Percentiles rank a stretch among this genome's conserved stretches.
Evolutionary conservation across 495 filamentous ascomycete species (phyloP).

Genomic region (Tuber borchii): DNA sequence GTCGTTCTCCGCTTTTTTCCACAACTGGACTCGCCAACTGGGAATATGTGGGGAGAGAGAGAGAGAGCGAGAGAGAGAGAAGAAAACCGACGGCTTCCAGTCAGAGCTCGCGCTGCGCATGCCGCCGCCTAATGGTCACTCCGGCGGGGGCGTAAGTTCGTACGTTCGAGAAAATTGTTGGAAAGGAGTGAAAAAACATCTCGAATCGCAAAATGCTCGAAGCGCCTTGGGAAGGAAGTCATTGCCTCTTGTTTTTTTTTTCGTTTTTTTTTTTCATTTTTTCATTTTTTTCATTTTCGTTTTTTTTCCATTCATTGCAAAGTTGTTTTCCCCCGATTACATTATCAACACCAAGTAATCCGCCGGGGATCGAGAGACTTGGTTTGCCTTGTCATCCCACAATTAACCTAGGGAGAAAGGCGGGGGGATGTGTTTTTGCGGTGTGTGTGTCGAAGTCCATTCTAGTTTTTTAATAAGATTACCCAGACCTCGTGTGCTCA

Average conservation of each 20-base stretch:
- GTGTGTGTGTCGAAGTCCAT: neutral
- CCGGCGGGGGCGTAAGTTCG: neutral
- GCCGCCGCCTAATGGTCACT: neutral
- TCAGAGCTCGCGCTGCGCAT: neutral
- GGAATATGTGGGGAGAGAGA: neutral
- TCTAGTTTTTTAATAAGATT: constrained; percentile 1
- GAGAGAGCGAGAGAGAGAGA: neutral
- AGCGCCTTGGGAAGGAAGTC: neutral
- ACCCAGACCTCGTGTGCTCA: neutral
- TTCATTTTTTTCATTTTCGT: neutral
- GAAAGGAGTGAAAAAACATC: constrained; percentile 2
- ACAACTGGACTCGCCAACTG: neutral
- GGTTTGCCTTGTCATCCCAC: neutral
- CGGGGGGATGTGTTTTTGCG: neutral
- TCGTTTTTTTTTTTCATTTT: neutral
- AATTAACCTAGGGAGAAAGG: neutral
- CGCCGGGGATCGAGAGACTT: neutral
- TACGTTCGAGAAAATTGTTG: constrained; percentile 5
- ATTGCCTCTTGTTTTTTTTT: neutral
- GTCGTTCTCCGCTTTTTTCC: constrained; percentile 1
- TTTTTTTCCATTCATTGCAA: neutral
- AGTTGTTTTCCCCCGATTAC: neutral
- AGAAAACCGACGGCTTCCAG: neutral
- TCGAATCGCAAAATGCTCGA: neutral
- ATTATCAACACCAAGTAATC: neutral